Conservation (phyloP, 208 protist genomes). For the Vickermania spadyakhi region DNA sequence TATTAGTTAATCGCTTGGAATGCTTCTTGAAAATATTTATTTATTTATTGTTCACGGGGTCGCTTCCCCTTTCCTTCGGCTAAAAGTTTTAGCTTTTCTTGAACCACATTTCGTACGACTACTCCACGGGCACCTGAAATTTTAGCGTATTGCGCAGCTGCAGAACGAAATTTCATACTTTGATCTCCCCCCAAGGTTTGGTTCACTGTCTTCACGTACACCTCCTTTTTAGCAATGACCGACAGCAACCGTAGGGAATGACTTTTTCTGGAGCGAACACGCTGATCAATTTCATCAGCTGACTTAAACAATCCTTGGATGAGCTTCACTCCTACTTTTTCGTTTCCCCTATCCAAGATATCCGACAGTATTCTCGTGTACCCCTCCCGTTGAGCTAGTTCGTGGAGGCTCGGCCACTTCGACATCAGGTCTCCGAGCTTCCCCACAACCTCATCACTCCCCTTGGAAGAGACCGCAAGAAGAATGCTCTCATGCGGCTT, state of each 20-base stretch:
- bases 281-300: slow-evolving; percentile 34
- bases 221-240: slow-evolving; percentile 25
- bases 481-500: slow-evolving; percentile 35
- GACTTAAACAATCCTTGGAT: slow-evolving; percentile 23
- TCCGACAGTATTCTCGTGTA: slow-evolving; percentile 37
- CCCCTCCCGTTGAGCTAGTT: slow-evolving; percentile 23
- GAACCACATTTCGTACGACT: slow-evolving; percentile 47
- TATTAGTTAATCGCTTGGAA: too few species aligned
- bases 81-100: slow-evolving; percentile 47
- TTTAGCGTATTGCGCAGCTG: slow-evolving; percentile 50
- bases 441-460: slow-evolving; percentile 11
- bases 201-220: slow-evolving; percentile 26
- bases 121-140: slow-evolving; percentile 41
- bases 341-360: slow-evolving; percentile 25
- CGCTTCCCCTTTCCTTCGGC: not conserved
- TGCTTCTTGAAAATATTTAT: too few species aligned
- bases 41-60: slow-evolving; percentile 2
- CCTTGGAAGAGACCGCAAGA: slow-evolving; percentile 27
- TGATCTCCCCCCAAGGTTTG: slow-evolving; percentile 29
- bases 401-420: slow-evolving; percentile 37
- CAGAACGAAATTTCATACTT: slow-evolving; percentile 35
- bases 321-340: slow-evolving; percentile 21
- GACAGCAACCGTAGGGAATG: slow-evolving; percentile 48
- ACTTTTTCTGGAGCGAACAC: slow-evolving; percentile 36
- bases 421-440: slow-evolving; percentile 25